These are phyloP conservation scores for Aureobasidium sp. DNA, from an alignment of 2,329 filamentous ascomycete species.

Conservation along the genomic window DNA sequence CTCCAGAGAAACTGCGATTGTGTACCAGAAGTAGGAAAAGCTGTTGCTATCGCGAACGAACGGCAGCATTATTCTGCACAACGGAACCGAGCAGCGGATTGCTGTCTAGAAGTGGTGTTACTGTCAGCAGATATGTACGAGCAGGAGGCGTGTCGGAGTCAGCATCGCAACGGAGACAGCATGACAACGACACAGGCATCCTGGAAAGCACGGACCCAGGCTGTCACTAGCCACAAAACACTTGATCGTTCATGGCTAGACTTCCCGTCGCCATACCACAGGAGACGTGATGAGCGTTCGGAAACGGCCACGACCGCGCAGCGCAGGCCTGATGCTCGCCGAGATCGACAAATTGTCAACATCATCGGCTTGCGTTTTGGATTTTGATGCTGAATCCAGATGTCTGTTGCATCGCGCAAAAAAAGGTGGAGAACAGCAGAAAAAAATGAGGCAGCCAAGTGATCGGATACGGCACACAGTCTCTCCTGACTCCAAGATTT, in stretches of 20 bases:
- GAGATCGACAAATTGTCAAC: slow-evolving; percentile 9
- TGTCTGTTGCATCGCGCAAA: background rate
- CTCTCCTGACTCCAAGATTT: slow-evolving; percentile 10
- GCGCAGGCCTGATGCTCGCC: background rate
- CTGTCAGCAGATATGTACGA: slow-evolving; percentile 10
- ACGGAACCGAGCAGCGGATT: background rate
- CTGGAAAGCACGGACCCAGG: background rate
- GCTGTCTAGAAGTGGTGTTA: background rate
- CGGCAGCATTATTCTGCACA: background rate
- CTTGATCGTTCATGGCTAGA: slow-evolving; percentile 6
- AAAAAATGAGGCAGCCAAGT: background rate
- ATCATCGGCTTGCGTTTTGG: slow-evolving; percentile 3
- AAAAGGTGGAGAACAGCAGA: background rate
- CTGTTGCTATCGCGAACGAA: background rate
- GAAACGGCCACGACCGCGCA: slow-evolving; percentile 10
- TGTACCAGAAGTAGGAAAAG: background rate
- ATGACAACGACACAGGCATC: slow-evolving; percentile 12
- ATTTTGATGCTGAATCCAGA: background rate
- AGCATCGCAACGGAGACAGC: slow-evolving; percentile 10
- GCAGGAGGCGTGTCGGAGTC: slow-evolving; percentile 11
- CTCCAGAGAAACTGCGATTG: slow-evolving; percentile 4
- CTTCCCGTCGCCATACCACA: slow-evolving; percentile 1
- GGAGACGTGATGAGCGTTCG: slow-evolving; percentile 9
- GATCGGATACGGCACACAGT: slow-evolving; percentile 1
- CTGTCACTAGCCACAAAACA: slow-evolving; percentile 13